Evolutionary conservation across 2,329 filamentous ascomycete genomes (phyloP).

Genomic region (Venturia nashicola): DNA sequence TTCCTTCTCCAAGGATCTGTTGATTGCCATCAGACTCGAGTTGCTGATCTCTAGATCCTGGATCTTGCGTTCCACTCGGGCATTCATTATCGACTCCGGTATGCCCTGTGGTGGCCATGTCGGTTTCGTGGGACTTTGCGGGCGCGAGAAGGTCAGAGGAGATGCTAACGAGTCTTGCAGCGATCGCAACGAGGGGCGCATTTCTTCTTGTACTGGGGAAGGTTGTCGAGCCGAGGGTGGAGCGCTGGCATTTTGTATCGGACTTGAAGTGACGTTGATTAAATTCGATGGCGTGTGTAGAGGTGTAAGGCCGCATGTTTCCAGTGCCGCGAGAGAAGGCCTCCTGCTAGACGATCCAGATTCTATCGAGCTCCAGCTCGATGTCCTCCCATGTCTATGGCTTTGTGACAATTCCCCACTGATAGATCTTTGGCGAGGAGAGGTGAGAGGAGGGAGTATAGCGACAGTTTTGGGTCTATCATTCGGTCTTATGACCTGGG

Average conservation of each 20-base stretch:
- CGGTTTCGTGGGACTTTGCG: constrained; percentile 45
- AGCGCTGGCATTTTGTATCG: not conserved
- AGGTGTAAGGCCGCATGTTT: constrained; percentile 1
- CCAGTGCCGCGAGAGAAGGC: constrained; percentile 1
- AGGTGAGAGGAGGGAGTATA: constrained; percentile 3
- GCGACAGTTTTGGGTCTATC: constrained; percentile 5
- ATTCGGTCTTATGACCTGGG: constrained; percentile 2
- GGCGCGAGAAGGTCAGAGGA: constrained; percentile 14
- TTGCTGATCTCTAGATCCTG: constrained; percentile 95
- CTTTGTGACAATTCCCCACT: not conserved
- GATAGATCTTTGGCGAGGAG: not conserved
- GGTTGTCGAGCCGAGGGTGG: not conserved
- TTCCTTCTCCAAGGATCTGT: constrained; percentile 81
- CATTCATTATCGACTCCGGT: constrained; percentile 73
- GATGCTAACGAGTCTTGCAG: constrained; percentile 5
- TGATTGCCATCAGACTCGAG: constrained; percentile 87
- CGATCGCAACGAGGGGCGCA: not conserved
- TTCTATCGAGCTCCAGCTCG: constrained; percentile 10
- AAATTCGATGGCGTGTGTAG: not conserved
- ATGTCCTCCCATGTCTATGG: constrained; percentile 2
- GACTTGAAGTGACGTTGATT: not conserved
- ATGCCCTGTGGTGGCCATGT: constrained; percentile 40
- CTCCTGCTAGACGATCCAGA: not conserved
- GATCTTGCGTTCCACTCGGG: constrained; percentile 84
- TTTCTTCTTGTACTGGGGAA: not conserved